These are phyloP conservation scores for Helichrysum umbraculigerum DNA, from an alignment of 129 eudicot genomes.

Conservation along the genomic window DNA sequence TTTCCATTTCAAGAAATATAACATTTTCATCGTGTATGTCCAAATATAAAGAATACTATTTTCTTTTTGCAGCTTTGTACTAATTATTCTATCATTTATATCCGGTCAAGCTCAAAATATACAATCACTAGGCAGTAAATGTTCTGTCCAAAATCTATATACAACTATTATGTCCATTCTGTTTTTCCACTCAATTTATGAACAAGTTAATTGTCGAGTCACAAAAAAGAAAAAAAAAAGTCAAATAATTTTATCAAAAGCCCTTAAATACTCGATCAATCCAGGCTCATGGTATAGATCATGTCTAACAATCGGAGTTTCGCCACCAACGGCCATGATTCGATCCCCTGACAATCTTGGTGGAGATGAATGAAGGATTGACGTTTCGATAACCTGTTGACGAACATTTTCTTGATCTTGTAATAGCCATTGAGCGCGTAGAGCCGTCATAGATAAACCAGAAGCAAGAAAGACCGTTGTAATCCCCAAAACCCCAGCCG, in stretches of 20 bases:
- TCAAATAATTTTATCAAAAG: slow-evolving; percentile 51
- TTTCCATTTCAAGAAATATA: too few species aligned
- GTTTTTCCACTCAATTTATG: neutral
- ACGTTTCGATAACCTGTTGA: slow-evolving; percentile 50
- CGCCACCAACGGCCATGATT: slow-evolving; percentile 33
- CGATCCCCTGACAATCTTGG: slow-evolving; percentile 46
- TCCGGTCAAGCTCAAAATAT: too few species aligned
- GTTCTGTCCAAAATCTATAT: neutral
- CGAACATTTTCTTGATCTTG: slow-evolving; percentile 46
- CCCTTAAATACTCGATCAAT: slow-evolving; percentile 40
- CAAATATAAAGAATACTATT: too few species aligned
- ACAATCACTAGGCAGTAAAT: too few species aligned
- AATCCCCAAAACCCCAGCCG: slow-evolving; percentile 83
- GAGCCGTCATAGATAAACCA: slow-evolving; percentile 64
- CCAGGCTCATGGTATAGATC: slow-evolving; percentile 36
- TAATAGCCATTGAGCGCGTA: slow-evolving; percentile 53
- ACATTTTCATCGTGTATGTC: too few species aligned
- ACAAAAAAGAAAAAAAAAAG: neutral
- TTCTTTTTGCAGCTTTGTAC: too few species aligned
- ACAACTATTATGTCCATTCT: neutral
- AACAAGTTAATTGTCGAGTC: neutral
- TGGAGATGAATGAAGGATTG: slow-evolving; percentile 59
- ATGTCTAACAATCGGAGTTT: slow-evolving; percentile 44
- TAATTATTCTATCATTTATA: too few species aligned
- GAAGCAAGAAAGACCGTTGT: slow-evolving; percentile 73